Evolutionary conservation across 768 basidiomycete genomes (phyloP).

Genomic region (Naganishia antarctica): DNA sequence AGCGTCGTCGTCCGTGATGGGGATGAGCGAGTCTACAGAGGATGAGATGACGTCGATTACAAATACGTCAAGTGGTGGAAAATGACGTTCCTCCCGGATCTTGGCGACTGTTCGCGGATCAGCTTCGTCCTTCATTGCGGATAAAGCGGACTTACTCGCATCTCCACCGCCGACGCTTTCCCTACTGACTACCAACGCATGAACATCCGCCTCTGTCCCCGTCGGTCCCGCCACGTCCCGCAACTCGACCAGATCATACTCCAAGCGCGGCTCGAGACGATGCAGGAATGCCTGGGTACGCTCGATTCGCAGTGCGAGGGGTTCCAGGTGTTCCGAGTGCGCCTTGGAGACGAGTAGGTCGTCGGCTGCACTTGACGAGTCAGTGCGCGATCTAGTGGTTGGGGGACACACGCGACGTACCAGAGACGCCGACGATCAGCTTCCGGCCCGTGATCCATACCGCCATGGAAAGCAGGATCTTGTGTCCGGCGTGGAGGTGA

Average conservation of each 20-base stretch:
- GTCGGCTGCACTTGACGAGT: conserved; percentile 26
- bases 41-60: conserved; percentile 79
- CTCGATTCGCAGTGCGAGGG: conserved; percentile 52
- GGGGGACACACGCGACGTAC: conserved; percentile 51
- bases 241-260: conserved; percentile 67
- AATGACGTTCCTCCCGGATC: conserved; percentile 57
- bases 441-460: conserved; percentile 73
- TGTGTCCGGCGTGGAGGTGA: conserved; percentile 94
- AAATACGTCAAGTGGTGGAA: conserved; percentile 60
- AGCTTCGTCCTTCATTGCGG: too few relatives aligned
- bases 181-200: conserved; percentile 82
- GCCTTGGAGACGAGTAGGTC: conserved; percentile 34
- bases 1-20: not conserved
- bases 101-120: too few relatives aligned
- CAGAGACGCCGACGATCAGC: conserved; percentile 84
- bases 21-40: not conserved
- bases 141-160: conserved; percentile 62
- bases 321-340: conserved; percentile 34
- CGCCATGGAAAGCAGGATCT: conserved; percentile 88
- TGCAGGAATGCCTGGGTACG: conserved; percentile 65
- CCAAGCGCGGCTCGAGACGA: conserved; percentile 64
- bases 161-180: conserved; percentile 76
- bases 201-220: conserved; percentile 76
- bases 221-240: conserved; percentile 89
- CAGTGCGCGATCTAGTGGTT: not conserved